These are phyloP conservation scores for Saprolegnia parasitica DNA, from an alignment of 352 stramenopile species.

Conservation along the genomic window DNA sequence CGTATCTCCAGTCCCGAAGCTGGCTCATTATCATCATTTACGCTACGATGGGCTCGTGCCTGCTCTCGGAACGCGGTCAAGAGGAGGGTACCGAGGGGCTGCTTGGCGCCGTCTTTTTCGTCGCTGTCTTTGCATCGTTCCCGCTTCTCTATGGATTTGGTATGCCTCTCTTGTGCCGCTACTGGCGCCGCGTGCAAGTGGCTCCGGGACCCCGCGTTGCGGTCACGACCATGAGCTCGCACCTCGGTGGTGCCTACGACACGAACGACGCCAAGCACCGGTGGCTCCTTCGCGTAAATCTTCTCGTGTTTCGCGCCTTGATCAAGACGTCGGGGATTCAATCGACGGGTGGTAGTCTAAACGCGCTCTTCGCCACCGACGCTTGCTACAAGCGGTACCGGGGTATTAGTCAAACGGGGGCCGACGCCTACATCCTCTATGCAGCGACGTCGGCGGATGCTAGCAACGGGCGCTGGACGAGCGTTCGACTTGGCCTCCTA, in stretches of 20 bases:
- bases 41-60: not conserved
- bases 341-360: not conserved
- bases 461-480: too few species aligned
- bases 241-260: too few species aligned
- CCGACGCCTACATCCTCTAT: not conserved
- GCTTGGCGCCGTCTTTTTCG: not conserved
- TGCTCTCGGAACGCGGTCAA: not conserved
- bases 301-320: not conserved
- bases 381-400: not conserved
- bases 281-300: not conserved
- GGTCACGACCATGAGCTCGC: too few species aligned
- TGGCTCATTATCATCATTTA: not conserved
- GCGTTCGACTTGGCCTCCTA: too few species aligned
- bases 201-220: too few species aligned
- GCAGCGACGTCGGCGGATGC: too few species aligned
- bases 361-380: not conserved
- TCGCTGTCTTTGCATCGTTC: not conserved
- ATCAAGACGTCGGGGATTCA: not conserved
- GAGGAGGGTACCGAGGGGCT: not conserved
- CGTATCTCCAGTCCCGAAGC: not conserved
- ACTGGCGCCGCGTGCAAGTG: too few species aligned
- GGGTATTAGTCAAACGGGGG: not conserved
- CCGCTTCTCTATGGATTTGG: not conserved
- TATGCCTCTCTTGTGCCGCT: too few species aligned
- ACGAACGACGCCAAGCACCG: not conserved